Evolutionary conservation across 225 moss, liverwort and hornwort species (phyloP).

Genomic region (Sphagnum contortum): DNA sequence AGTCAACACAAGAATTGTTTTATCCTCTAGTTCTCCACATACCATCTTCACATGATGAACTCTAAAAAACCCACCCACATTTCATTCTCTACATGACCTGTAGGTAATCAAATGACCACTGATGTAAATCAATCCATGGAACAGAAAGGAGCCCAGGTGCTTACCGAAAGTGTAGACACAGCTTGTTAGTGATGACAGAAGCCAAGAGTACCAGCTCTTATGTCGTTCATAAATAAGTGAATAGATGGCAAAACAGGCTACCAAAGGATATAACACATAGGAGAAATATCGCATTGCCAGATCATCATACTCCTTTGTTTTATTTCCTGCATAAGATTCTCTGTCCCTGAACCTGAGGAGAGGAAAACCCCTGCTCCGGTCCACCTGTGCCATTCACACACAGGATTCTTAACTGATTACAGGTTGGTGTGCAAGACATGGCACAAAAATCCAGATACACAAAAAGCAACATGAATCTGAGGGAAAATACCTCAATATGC

Average conservation of each 20-base stretch:
- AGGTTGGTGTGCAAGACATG: no score
- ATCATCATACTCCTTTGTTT: conserved; percentile 93
- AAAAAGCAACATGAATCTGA: no score
- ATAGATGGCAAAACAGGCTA: conserved; percentile 82
- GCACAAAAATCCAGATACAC: no score
- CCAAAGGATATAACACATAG: conserved; percentile 80
- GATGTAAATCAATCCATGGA: neutral
- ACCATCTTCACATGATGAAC: no score
- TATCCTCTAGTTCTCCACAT: no score
- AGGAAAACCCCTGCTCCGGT: conserved; percentile 71
- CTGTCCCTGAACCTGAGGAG: conserved; percentile 74
- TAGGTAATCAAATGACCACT: no score
- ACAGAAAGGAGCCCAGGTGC: neutral
- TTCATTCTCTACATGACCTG: no score
- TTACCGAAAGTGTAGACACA: conserved; percentile 93
- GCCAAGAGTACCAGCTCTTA: conserved; percentile 97
- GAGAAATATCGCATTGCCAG: conserved; percentile 88
- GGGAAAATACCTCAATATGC: conserved; percentile 59
- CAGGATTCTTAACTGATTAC: no score
- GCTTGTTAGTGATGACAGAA: conserved; percentile 83
- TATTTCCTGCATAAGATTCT: conserved; percentile 87
- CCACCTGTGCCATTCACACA: conserved; percentile 33
- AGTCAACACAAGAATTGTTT: no score
- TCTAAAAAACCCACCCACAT: no score
- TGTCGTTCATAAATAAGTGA: conserved; percentile 90